Conservation (phyloP, 116 monocot species). For the Phalaenopsis hybrid region DNA sequence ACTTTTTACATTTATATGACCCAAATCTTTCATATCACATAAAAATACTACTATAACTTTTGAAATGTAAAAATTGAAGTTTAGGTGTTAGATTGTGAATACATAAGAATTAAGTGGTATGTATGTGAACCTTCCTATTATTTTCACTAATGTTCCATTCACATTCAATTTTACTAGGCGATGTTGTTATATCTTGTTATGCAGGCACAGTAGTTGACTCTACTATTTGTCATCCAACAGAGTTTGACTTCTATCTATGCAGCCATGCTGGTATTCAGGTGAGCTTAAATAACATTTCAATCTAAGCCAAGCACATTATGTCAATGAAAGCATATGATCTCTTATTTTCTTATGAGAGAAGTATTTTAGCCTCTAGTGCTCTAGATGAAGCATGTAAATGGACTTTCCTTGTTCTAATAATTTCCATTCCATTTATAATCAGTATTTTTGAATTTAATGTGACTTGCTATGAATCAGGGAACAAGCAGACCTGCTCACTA, state of each 20-base stretch:
- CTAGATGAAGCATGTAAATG: neutral
- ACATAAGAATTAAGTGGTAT: neutral
- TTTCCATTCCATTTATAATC: neutral
- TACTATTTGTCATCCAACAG: conserved; percentile 63
- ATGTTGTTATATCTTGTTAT: conserved; percentile 3
- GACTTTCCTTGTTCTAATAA: neutral
- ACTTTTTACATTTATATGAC: no score
- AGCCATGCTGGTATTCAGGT: conserved; percentile 82
- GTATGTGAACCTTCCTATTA: neutral
- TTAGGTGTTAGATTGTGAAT: no score
- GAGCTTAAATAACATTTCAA: neutral
- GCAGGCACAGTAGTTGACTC: conserved; percentile 69
- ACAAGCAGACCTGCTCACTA: conserved; percentile 76
- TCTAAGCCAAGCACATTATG: neutral
- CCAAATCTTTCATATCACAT: no score
- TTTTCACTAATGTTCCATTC: neutral
- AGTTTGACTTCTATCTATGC: conserved; percentile 70
- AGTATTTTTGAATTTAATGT: neutral
- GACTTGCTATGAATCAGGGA: conserved; percentile 25
- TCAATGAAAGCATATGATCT: neutral
- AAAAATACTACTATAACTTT: no score
- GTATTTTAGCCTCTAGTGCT: neutral
- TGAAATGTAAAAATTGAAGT: no score
- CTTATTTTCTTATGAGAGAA: neutral
- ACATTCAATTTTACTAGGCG: neutral